A percentile compares a stretch with the other conserved stretches of the same genome.
Conservation (phyloP, 2,329 filamentous ascomycete species). For the Colletotrichum musicola region DNA sequence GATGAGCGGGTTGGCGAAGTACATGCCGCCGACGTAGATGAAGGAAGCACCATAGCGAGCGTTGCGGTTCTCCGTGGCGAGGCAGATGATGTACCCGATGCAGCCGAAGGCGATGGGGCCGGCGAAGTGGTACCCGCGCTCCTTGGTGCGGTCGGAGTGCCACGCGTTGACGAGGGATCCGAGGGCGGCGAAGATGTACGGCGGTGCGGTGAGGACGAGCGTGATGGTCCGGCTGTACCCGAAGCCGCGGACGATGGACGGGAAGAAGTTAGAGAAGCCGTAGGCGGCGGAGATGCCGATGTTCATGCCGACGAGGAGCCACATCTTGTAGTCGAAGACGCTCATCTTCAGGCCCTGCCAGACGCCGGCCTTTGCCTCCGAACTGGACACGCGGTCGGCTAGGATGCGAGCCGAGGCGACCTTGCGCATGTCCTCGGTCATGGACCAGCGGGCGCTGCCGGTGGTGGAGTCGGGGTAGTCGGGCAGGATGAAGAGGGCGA, state of each 20-base stretch:
- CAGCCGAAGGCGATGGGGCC: slow-evolving; percentile 40
- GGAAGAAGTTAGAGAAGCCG: slow-evolving; percentile 44
- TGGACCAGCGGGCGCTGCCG: slow-evolving; percentile 42
- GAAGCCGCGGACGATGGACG: slow-evolving; percentile 41
- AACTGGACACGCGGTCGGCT: slow-evolving; percentile 42
- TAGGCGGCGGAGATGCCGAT: slow-evolving; percentile 42
- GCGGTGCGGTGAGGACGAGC: slow-evolving; percentile 42
- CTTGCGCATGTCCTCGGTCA: slow-evolving; percentile 43
- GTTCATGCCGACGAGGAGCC: slow-evolving; percentile 43
- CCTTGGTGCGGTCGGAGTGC: slow-evolving; percentile 41
- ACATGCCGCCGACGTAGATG: slow-evolving; percentile 41
- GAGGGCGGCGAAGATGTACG: slow-evolving; percentile 42
- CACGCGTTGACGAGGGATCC: slow-evolving; percentile 40
- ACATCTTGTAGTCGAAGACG: slow-evolving; percentile 42
- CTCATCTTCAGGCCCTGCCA: slow-evolving; percentile 43
- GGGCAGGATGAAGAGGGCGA: slow-evolving; percentile 41
- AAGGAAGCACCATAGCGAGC: slow-evolving; percentile 41
- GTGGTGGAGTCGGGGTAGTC: slow-evolving; percentile 44
- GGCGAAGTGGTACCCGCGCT: slow-evolving; percentile 42
- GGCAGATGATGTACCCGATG: slow-evolving; percentile 43
- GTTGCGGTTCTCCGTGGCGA: slow-evolving; percentile 41
- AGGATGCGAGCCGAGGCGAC: slow-evolving; percentile 43
- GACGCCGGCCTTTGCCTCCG: slow-evolving; percentile 41
- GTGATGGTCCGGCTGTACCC: slow-evolving; percentile 42
- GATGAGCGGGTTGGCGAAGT: slow-evolving; percentile 40